phyloP scores from a whole-genome alignment of 768 basidiomycete genomes.

The Hygrocybe punicea region DNA sequence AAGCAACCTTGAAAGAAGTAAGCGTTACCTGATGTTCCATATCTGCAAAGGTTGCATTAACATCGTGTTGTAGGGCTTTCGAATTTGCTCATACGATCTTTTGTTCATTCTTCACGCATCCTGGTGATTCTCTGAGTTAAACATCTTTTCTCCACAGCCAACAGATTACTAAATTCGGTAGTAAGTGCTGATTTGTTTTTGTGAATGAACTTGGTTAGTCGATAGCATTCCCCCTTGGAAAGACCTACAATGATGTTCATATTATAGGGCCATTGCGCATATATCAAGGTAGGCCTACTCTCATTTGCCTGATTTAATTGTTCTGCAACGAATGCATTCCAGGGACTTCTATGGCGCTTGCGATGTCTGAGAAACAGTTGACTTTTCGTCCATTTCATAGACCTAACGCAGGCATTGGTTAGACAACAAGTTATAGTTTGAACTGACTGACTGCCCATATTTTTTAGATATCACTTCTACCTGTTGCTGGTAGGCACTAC shows the following conservation, averaged over 20 bases:
- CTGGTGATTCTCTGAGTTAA: not conserved
- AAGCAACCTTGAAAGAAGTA: not conserved
- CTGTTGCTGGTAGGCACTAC: not conserved
- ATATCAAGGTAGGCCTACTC: not conserved
- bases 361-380: not conserved
- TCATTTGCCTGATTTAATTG: not conserved
- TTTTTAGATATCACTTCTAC: not conserved
- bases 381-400: not conserved
- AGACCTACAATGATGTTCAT: not conserved
- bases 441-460: not conserved
- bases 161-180: not conserved
- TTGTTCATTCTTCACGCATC: not conserved
- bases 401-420: not conserved
- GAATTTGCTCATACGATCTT: not conserved
- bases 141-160: not conserved
- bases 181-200: not conserved
- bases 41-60: not conserved
- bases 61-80: not conserved
- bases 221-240: not conserved
- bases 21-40: not conserved
- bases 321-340: slow-evolving; percentile 1
- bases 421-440: not conserved
- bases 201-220: not conserved
- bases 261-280: too few relatives aligned
- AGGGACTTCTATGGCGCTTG: not conserved